Base-by-base conservation (phyloP, 768 basidiomycete genomes). In the Boletus vermiculosoides region DNA sequence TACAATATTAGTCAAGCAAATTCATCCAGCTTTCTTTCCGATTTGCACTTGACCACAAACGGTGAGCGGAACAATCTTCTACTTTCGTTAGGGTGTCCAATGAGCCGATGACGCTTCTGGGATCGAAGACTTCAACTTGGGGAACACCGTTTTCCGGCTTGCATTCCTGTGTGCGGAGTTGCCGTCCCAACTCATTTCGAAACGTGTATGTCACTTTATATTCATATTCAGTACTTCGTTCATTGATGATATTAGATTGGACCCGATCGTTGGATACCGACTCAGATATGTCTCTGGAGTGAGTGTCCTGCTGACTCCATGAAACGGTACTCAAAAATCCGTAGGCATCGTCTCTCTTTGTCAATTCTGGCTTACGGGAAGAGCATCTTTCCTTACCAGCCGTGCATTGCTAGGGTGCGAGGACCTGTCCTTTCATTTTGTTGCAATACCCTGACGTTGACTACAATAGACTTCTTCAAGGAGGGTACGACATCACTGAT, bases 241-340 rank as follows among this genome's bases (percentile, higher is more conserved):
- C n/a, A 33, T 22, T 61, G 48, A 53, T 20, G 16, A 18, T 33
- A 48, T 42, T 25, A 82, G 80, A 59, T 84, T 39, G 84, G 85
- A 3, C 84, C 84, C 4, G 85, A 87, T 66, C 77, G 81, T 25
- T 86, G 82, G 83, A 83, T 84, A 67, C 82, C 83, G 6, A 78
- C 75, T 1, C 83, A 84, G 65, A 82, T 84, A 72, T 80, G 78
- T 50, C 57, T 77, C 18, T 84, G 82, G 82, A 78, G 80, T 71
- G 34, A 55, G 58, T 42, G 23, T 4, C 5, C 3, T 25, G 12
- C 13, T 1, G 5, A 22, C 0, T 11, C 11, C 3, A 34, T n/a
- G 15, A 7, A 8, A 45, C 15, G 5, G 18, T 34, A 28, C 57
- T 51, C 12, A 60, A 4, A 0, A 6, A 28, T 3, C 18, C 1